Evolutionary conservation across 169 alveolate species (phyloP).

Genomic region (Eimeria falciformis): DNA sequence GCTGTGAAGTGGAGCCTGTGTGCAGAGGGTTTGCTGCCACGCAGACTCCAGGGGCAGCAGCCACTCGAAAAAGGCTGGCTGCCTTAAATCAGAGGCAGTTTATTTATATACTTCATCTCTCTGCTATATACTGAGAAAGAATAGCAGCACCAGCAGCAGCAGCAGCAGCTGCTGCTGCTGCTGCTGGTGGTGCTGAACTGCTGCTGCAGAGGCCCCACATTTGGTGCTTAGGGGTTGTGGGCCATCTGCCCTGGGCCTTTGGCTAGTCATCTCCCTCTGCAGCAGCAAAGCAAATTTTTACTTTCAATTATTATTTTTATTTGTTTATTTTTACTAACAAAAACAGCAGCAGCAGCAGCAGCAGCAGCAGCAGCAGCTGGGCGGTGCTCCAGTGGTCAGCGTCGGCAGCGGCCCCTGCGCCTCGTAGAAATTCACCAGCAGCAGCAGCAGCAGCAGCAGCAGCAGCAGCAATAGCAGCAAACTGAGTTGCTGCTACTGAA

Average conservation of each 20-base stretch:
- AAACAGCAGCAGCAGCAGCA: background rate
- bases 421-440: too few relatives aligned
- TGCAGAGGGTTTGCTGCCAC: background rate
- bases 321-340: too few relatives aligned
- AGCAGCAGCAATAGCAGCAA: too few relatives aligned
- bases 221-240: too few relatives aligned
- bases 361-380: background rate
- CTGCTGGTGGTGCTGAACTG: conserved; percentile 19
- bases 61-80: background rate
- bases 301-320: too few relatives aligned
- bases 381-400: background rate
- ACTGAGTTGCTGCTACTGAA: too few relatives aligned
- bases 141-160: conserved; percentile 13
- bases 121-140: background rate
- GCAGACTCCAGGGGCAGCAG: background rate
- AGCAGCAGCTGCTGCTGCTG: background rate
- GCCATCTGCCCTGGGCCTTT: background rate
- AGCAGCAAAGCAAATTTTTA: background rate
- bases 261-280: background rate
- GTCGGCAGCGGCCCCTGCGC: too few relatives aligned
- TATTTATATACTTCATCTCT: background rate
- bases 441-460: too few relatives aligned
- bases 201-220: background rate
- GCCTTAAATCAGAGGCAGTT: background rate
- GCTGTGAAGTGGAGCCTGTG: background rate